A percentile compares a stretch with the other conserved stretches of the same genome.
These are phyloP conservation scores for Apiotrichum veenhuisii DNA, from an alignment of 1,284 basidiomycete species.

Conservation along the genomic window DNA sequence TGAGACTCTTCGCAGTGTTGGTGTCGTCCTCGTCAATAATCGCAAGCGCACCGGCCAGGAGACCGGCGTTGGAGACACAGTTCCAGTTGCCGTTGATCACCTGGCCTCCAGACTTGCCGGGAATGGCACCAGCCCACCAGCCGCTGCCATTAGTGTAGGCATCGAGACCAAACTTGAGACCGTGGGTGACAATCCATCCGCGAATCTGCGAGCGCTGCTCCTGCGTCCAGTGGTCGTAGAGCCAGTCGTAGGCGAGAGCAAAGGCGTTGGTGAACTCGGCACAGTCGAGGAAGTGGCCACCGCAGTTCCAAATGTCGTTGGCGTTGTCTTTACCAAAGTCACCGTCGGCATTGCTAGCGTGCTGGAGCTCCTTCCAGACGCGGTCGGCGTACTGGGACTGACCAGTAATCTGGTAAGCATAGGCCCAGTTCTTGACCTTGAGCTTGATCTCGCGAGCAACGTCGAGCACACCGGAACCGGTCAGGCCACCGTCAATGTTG, in stretches of 20 bases:
- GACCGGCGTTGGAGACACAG: constrained; percentile 87
- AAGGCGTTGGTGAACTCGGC: constrained; percentile 84
- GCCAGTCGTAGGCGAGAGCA: constrained; percentile 89
- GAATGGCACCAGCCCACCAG: constrained; percentile 52
- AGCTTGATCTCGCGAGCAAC: constrained; percentile 84
- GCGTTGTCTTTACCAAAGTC: constrained; percentile 45
- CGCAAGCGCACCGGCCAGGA: constrained; percentile 84
- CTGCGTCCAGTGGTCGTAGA: constrained; percentile 78
- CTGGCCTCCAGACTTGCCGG: constrained; percentile 16
- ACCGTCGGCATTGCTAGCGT: neutral
- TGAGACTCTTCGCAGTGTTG: constrained; percentile 64
- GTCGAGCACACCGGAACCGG: constrained; percentile 84
- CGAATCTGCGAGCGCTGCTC: constrained; percentile 70
- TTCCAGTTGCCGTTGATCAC: constrained; percentile 82
- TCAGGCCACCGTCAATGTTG: constrained; percentile 63
- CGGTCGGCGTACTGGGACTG: constrained; percentile 80
- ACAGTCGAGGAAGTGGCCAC: constrained; percentile 83
- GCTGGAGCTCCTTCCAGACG: constrained; percentile 71
- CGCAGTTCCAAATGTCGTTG: constrained; percentile 77
- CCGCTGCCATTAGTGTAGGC: constrained; percentile 52
- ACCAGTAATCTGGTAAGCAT: constrained; percentile 84
- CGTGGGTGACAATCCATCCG: constrained; percentile 72
- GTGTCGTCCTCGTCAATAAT: constrained; percentile 81
- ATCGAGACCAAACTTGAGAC: constrained; percentile 62
- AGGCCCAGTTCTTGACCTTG: constrained; percentile 87